A percentile compares a stretch with the other conserved stretches of the same genome.
Evolutionary conservation across 768 basidiomycete genomes (phyloP).

Genomic region (Mycena galericulata): DNA sequence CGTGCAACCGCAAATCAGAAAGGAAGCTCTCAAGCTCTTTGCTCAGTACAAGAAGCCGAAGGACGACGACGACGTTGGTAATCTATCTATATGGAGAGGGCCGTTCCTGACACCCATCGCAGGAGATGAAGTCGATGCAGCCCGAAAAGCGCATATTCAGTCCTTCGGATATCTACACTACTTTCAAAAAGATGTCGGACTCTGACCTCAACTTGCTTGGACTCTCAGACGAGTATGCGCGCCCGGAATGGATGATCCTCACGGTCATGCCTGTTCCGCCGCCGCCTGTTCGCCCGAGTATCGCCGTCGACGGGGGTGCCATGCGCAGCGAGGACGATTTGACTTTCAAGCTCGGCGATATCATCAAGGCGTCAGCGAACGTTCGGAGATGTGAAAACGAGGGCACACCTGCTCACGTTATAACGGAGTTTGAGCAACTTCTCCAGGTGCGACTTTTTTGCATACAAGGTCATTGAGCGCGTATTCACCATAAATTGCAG

Average conservation of each 20-base stretch:
- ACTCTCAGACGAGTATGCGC: conserved; percentile 94
- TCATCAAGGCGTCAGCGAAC: conserved; percentile 94
- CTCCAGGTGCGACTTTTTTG: conserved; percentile 76
- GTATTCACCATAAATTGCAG: conserved; percentile 54
- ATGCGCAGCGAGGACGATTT: conserved; percentile 98
- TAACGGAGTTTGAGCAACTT: conserved; percentile 95
- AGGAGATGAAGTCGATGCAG: conserved; percentile 86
- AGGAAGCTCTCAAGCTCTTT: conserved; percentile 95
- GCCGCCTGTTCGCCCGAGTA: conserved; percentile 97
- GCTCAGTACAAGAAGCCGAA: conserved; percentile 95
- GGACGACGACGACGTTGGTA: conserved; percentile 92
- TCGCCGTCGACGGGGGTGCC: conserved; percentile 95
- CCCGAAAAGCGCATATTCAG: conserved; percentile 30
- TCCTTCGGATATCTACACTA: conserved; percentile 31
- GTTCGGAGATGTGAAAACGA: conserved; percentile 95
- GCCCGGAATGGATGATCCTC: conserved; percentile 99
- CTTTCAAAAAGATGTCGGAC: conserved; percentile 35
- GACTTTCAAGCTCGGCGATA: conserved; percentile 97
- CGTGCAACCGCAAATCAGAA: conserved; percentile 87
- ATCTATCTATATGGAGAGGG: conserved; percentile 12
- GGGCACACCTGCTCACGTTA: conserved; percentile 95
- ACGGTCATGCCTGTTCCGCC: conserved; percentile 98
- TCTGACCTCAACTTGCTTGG: conserved; percentile 53
- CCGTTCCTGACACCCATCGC: conserved; percentile 26
- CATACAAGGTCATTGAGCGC: conserved; percentile 1